Conservation (phyloP, 1,284 basidiomycete genomes). For the Pseudozyma tsukubaensis region DNA sequence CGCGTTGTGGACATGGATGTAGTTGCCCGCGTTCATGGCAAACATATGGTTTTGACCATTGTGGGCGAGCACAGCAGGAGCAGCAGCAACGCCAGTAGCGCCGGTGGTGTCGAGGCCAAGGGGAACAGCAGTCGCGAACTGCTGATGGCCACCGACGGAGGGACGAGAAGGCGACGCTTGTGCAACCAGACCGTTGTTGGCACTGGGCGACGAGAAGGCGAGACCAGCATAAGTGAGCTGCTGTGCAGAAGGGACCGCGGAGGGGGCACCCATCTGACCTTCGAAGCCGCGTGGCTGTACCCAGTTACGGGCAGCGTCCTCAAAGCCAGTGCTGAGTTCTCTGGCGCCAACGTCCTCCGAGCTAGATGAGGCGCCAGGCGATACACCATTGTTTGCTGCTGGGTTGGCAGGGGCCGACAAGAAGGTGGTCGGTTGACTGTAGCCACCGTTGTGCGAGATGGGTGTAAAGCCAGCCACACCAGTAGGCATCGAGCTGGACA, state of each 20-base stretch:
- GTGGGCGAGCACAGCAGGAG: slow-evolving; percentile 15
- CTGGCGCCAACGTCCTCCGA: slow-evolving; percentile 26
- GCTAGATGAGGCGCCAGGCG: slow-evolving; percentile 30
- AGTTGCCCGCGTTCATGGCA: slow-evolving; percentile 29
- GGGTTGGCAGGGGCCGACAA: slow-evolving; percentile 19
- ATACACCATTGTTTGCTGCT: slow-evolving; percentile 14
- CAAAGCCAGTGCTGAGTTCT: slow-evolving; percentile 19
- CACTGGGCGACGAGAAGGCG: slow-evolving; percentile 23
- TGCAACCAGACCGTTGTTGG: slow-evolving; percentile 14
- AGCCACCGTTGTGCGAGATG: slow-evolving; percentile 21
- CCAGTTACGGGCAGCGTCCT: slow-evolving; percentile 30
- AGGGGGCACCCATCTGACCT: slow-evolving; percentile 1
- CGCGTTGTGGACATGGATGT: slow-evolving; percentile 28
- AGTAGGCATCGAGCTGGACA: slow-evolving; percentile 26
- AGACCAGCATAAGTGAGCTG: slow-evolving; percentile 35
- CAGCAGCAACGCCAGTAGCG: slow-evolving; percentile 4
- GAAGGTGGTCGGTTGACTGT: slow-evolving; percentile 8
- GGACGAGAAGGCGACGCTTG: slow-evolving; percentile 15
- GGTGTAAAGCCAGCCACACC: slow-evolving; percentile 36
- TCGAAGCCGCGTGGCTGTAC: slow-evolving; percentile 16
- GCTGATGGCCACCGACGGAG: slow-evolving; percentile 7
- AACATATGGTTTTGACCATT: slow-evolving; percentile 28
- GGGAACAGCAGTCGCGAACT: slow-evolving; percentile 9
- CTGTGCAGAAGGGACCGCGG: slow-evolving; percentile 4
- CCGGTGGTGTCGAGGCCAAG: slow-evolving; percentile 8